phyloP scores from a whole-genome alignment of 805 yeast genomes.

The Yamadazyma tumulicola region DNA sequence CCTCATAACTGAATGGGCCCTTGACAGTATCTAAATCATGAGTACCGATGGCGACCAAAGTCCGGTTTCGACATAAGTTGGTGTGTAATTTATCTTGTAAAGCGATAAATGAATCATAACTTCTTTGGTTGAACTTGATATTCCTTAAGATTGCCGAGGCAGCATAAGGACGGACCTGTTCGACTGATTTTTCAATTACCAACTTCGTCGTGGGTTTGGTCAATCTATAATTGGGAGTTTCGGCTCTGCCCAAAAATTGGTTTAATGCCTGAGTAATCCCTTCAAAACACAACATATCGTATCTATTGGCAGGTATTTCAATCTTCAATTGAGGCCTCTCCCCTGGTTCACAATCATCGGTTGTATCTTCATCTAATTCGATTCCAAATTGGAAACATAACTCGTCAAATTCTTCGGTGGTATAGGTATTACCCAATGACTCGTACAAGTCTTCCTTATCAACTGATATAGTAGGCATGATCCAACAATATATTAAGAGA shows the following conservation, averaged over 20 bases:
- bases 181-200: slow-evolving; percentile 73
- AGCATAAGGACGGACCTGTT: slow-evolving; percentile 82
- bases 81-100: slow-evolving; percentile 95
- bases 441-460: slow-evolving; percentile 90
- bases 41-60: slow-evolving; percentile 97
- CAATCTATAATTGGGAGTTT: slow-evolving; percentile 65
- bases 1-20: slow-evolving; percentile 87
- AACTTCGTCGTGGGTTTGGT: slow-evolving; percentile 59
- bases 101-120: slow-evolving; percentile 91
- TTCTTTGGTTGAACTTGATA: slow-evolving; percentile 74
- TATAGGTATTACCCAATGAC: slow-evolving; percentile 55
- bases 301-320: slow-evolving; percentile 97
- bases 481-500: neutral
- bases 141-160: slow-evolving; percentile 92
- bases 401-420: slow-evolving; percentile 93
- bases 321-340: slow-evolving; percentile 96
- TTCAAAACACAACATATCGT: slow-evolving; percentile 96
- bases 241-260: slow-evolving; percentile 72
- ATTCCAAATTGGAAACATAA: slow-evolving; percentile 96
- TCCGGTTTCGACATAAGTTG: slow-evolving; percentile 94
- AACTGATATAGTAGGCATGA: slow-evolving; percentile 95
- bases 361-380: slow-evolving; percentile 96
- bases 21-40: slow-evolving; percentile 82
- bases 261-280: slow-evolving; percentile 95
- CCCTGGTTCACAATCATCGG: slow-evolving; percentile 64